Percentiles rank a stretch among this genome's conserved stretches.
Evolutionary conservation across 2,329 filamentous ascomycete species (phyloP).

Genomic region (Xylariaceae sp.): DNA sequence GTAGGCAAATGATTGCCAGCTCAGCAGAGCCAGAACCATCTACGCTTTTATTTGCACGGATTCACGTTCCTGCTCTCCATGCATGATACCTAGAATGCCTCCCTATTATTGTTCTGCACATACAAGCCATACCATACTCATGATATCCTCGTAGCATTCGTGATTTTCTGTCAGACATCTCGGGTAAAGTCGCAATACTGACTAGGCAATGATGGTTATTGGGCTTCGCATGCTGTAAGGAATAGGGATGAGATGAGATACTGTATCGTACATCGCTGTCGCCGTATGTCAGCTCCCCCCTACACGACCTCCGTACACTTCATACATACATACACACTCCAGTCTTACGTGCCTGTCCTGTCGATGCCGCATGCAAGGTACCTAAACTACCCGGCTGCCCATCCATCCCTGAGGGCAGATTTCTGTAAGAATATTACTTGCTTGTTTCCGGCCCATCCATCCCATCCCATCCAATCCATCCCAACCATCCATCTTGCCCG

Average conservation of each 20-base stretch:
- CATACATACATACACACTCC: background rate
- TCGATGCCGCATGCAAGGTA: background rate
- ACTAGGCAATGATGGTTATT: background rate
- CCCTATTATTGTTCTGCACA: too few relatives aligned
- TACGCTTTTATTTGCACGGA: background rate
- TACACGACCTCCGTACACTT: background rate
- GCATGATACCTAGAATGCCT: too few relatives aligned
- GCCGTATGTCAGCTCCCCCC: too few relatives aligned
- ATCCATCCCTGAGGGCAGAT: background rate
- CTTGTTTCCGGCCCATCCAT: background rate
- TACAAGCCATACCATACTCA: too few relatives aligned
- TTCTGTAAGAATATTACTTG: background rate
- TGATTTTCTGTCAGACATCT: background rate
- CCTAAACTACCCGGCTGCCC: background rate
- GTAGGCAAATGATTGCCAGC: constrained; percentile 12
- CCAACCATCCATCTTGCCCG: background rate
- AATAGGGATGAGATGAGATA: background rate
- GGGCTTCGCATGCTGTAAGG: background rate
- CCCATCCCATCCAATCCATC: background rate
- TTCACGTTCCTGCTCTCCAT: too few relatives aligned
- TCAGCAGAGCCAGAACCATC: constrained; percentile 11
- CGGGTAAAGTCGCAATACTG: background rate
- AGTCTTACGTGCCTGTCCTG: background rate
- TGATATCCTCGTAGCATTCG: background rate
- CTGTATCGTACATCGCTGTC: background rate